A percentile compares a stretch with the other conserved stretches of the same genome.
These are phyloP conservation scores for Populus tremula DNA, from an alignment of 345 rosid species.

Conservation along the genomic window DNA sequence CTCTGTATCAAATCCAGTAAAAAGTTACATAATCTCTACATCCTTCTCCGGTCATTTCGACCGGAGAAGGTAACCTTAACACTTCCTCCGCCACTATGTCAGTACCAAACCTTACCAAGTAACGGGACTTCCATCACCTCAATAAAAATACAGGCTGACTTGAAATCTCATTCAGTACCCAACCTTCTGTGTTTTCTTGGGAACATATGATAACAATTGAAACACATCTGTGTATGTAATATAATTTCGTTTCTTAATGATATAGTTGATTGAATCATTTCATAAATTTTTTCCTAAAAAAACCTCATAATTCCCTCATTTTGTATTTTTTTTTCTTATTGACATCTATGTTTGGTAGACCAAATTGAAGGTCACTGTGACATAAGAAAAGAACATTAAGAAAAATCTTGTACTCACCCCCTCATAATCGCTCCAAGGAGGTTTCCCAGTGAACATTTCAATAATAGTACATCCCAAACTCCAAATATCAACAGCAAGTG, in stretches of 20 bases:
- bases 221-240: too few species aligned
- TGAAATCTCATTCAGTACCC: background rate
- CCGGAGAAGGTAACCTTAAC: background rate
- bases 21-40: background rate
- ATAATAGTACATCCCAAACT: conserved; percentile 95
- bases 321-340: background rate
- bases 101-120: too few species aligned
- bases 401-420: conserved; percentile 61
- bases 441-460: conserved; percentile 94
- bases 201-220: too few species aligned
- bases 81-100: background rate
- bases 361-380: background rate
- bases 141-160: background rate
- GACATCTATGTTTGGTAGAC: background rate
- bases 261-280: too few species aligned
- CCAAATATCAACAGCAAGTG: conserved; percentile 97
- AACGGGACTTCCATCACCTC: too few species aligned
- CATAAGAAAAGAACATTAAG: background rate
- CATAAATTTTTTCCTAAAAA: too few species aligned
- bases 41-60: background rate
- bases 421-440: conserved; percentile 96
- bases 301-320: background rate
- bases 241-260: too few species aligned
- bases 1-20: background rate
- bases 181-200: background rate